Base-by-base conservation (phyloP, 164 flowering plant genomes). In the Piper longum region DNA sequence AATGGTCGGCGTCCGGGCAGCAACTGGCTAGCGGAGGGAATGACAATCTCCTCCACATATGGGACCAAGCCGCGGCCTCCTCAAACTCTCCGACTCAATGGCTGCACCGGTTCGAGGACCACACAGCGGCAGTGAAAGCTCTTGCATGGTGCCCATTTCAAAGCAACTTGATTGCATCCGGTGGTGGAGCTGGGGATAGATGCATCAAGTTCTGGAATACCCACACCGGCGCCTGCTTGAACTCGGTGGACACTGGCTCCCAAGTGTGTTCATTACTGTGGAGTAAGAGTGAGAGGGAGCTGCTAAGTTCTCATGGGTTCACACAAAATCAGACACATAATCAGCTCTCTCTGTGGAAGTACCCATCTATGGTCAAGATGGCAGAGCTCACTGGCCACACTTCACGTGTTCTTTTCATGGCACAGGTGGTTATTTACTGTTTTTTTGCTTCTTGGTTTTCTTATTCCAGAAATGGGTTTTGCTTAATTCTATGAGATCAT, bases 111-210 rank as follows among this genome's bases (percentile, higher is more conserved):
- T 75, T 84, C 7, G 83, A 82, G 43, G 89, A 82, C 65, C 89
- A 84, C 62, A 80, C 75, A 0, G 85, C 89, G 4, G 86, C 86
- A 1, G 89, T 84, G 5, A 84, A 84, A 62, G 89, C 89, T 45
- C 76, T 84, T 41, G 82, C 86, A 4, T 84, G 86, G 89, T 82
- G 89, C 69, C 89, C 89, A 5, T 82, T 84, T 66, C 89, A 84
- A 75, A 69, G 78, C 36, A 84, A 82, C 59, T 52, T 84, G 67
- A 70, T 84, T 44, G 83, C 86, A 19, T 76, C 89, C 5, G 89
- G 86, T 12, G 86, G 89, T 16, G 86, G 89, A 55, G 80, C 78
- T 9, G 77, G 76, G 9, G 89, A 84, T 61, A 57, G 82, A 48
- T 78, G 86, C 71, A 84, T 84, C 5, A 84, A 80, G 41, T 84